A percentile compares a stretch with the other conserved stretches of the same genome.
Evolutionary conservation across 805 yeast species (phyloP).

Genomic region (Kazachstania africana): DNA sequence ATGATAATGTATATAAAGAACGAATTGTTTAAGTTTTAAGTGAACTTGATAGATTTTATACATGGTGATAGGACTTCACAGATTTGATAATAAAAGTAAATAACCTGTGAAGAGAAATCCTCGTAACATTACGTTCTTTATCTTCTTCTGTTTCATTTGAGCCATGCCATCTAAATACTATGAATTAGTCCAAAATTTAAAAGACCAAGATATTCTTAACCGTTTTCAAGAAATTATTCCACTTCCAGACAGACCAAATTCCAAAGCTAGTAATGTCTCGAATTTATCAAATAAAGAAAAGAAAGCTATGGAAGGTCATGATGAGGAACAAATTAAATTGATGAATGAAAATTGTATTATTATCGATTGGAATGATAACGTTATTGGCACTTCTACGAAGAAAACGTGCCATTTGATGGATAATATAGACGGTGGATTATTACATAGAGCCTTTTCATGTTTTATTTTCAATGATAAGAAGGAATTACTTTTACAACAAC

Average conservation of each 20-base stretch:
- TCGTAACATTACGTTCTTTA: too few relatives aligned
- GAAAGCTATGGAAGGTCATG: conserved; percentile 70
- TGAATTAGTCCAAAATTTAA: conserved; percentile 41
- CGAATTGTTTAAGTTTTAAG: too few relatives aligned
- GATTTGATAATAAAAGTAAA: too few relatives aligned
- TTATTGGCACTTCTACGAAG: conserved; percentile 90
- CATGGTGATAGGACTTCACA: too few relatives aligned
- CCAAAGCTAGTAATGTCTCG: conserved; percentile 30
- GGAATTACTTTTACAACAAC: conserved; percentile 77
- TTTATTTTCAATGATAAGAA: conserved; percentile 73
- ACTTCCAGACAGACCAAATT: conserved; percentile 46
- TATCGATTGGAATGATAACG: conserved; percentile 73
- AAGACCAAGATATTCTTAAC: conserved; percentile 37
- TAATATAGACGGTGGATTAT: conserved; percentile 72
- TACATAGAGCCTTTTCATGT: conserved; percentile 96
- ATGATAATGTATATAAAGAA: too few relatives aligned
- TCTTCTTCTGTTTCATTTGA: too few relatives aligned
- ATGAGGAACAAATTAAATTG: conserved; percentile 82
- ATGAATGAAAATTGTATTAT: conserved; percentile 97
- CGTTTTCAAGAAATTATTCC: conserved; percentile 60
- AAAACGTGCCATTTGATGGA: conserved; percentile 81
- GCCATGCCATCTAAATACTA: conserved; percentile 27
- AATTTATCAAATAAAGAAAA: conserved; percentile 21
- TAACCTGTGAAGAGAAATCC: too few relatives aligned
- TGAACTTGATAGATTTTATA: too few relatives aligned